These are phyloP conservation scores for Leccinum subtestaceum DNA, from an alignment of 768 basidiomycete genomes.

Conservation along the genomic window DNA sequence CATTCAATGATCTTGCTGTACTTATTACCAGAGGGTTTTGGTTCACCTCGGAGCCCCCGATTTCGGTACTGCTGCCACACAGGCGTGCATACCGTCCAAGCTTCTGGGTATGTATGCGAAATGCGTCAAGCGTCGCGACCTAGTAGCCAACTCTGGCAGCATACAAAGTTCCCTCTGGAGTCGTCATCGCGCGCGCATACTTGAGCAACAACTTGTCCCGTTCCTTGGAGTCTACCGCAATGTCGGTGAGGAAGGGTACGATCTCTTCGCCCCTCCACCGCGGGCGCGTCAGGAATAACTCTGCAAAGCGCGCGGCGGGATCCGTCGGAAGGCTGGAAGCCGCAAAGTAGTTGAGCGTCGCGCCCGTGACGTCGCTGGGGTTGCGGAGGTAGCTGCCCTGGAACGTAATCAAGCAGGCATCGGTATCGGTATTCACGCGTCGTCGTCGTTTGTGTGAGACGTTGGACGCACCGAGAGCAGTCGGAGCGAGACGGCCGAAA, in stretches of 20 bases:
- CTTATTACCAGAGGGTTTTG: background rate
- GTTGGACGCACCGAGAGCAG: slow-evolving; percentile 58
- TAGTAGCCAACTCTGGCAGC: slow-evolving; percentile 63
- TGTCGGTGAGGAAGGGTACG: slow-evolving; percentile 74
- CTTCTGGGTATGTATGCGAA: background rate
- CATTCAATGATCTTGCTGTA: background rate
- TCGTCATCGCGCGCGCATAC: slow-evolving; percentile 76
- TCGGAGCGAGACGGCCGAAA: slow-evolving; percentile 52
- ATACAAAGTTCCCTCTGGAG: slow-evolving; percentile 68
- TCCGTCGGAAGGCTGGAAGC: slow-evolving; percentile 70
- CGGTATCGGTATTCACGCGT: too few species aligned
- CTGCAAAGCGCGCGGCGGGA: slow-evolving; percentile 77
- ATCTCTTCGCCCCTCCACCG: slow-evolving; percentile 83
- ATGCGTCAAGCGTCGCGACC: background rate
- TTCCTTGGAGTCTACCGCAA: slow-evolving; percentile 82
- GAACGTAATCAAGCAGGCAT: background rate
- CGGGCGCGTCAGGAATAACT: slow-evolving; percentile 79
- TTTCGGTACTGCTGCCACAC: background rate
- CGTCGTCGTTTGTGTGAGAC: background rate
- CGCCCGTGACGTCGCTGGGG: slow-evolving; percentile 31
- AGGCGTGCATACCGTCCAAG: background rate
- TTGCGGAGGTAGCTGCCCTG: slow-evolving; percentile 70
- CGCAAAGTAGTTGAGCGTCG: slow-evolving; percentile 70
- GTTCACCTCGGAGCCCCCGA: background rate
- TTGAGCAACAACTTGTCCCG: slow-evolving; percentile 85